Evolutionary conservation across 2,329 filamentous ascomycete species (phyloP), one percentile per base, ranked within the genome.

Genomic region (Pezicula radicicola): DNA sequence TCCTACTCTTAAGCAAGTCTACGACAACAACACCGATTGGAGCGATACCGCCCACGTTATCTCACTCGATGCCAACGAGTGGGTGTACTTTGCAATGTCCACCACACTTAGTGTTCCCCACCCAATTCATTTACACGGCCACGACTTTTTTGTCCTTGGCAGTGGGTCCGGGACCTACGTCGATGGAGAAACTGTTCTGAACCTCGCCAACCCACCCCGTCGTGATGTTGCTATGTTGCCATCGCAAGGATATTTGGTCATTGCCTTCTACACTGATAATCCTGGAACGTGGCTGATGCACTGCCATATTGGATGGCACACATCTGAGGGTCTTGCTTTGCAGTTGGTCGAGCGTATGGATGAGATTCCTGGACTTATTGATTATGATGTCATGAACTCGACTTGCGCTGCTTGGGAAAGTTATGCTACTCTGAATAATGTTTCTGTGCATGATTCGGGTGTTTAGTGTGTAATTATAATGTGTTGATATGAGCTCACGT

Each of bases 221-320:
- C 70, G 79, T 19, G 78, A 82, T 59, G 73, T 75, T 2, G 75
- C 76, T 9, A 72, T 78, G 61, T 66, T 81, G 10, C 63, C 63
- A 25, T 48, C 49, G 9, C 35, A 48, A 3, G 63, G 63, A 2
- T 62, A 63, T 27, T 40, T 64, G 2, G 63, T 63, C 13, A 58
- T 66, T 37, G 61, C 50, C 0, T 63, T 63, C 40, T 15, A 56
- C 15, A 58, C 59, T 0, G 63, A 66, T 42, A 66, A 64, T 45
- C 62, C 63, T 9, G 62, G 63, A 8, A 57, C 58, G 5, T 66
- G 63, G 63, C 43, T 64, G 9, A 51, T 63, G 53, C 67, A 70
- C 48, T 70, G 67, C 55, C 67, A 69, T 52, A 65, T 69, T 35
- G 66, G 60, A 7, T 83, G 79, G 79, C 80, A 84, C 60, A 72